Conservation (phyloP, 495 filamentous ascomycete genomes). For the Penicillium roqueforti region DNA sequence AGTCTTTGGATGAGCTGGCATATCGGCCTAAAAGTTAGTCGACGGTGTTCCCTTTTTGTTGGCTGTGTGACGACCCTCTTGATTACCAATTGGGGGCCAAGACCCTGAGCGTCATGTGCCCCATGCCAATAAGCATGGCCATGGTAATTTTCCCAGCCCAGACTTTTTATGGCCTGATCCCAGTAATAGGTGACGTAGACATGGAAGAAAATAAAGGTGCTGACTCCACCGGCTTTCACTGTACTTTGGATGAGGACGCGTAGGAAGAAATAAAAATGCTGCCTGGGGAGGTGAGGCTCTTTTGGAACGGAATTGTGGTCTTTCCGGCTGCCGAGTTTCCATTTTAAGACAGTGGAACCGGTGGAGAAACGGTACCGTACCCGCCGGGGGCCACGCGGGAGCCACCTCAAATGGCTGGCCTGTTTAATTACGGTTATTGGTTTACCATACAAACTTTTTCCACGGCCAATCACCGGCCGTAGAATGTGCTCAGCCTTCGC, state of each 20-base stretch:
- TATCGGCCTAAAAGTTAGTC: background rate
- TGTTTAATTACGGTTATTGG: background rate
- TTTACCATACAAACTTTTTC: background rate
- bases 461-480: slow-evolving; percentile 17
- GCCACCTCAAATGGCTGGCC: background rate
- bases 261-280: background rate
- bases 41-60: background rate
- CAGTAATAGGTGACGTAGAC: background rate
- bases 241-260: background rate
- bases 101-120: background rate
- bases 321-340: slow-evolving; percentile 12
- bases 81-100: background rate
- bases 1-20: background rate
- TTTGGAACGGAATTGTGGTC: background rate
- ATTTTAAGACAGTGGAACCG: slow-evolving; percentile 15
- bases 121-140: background rate
- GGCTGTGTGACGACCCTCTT: background rate
- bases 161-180: background rate
- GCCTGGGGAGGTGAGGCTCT: slow-evolving; percentile 7
- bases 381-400: background rate
- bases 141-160: background rate
- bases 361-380: slow-evolving; percentile 10
- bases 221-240: background rate
- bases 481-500: slow-evolving; percentile 23
- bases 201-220: background rate